Conservation (phyloP, 2,329 filamentous ascomycete species). For the Aspergillus neoniger region DNA sequence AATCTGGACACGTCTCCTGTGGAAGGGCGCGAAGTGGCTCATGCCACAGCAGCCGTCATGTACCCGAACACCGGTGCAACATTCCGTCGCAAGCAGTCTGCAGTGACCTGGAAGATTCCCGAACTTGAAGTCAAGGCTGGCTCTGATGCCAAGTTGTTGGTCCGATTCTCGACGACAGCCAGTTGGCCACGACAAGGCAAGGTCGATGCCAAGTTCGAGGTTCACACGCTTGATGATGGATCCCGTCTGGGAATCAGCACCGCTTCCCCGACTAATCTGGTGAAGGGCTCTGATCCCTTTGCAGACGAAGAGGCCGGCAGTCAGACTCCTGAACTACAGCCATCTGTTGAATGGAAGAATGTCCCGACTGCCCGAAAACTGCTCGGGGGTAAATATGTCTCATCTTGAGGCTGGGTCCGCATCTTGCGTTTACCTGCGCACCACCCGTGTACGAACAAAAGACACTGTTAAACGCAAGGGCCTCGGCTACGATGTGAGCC, state of each 20-base stretch:
- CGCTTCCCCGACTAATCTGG: slow-evolving; percentile 26
- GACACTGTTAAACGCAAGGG: background rate
- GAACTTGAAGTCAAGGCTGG: slow-evolving; percentile 56
- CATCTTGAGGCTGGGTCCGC: slow-evolving; percentile 34
- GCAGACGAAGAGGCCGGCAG: slow-evolving; percentile 45
- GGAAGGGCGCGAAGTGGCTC: slow-evolving; percentile 43
- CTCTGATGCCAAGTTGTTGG: slow-evolving; percentile 73
- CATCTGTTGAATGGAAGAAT: slow-evolving; percentile 60
- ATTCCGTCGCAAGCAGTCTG: slow-evolving; percentile 50
- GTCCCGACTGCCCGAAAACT: slow-evolving; percentile 68
- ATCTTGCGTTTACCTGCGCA: background rate
- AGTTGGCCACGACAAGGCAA: slow-evolving; percentile 70
- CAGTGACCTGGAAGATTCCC: slow-evolving; percentile 49
- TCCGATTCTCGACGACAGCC: slow-evolving; percentile 74
- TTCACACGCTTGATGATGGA: slow-evolving; percentile 55
- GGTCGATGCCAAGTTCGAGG: slow-evolving; percentile 82
- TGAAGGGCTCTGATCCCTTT: slow-evolving; percentile 48
- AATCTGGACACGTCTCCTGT: slow-evolving; percentile 44
- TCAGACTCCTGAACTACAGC: slow-evolving; percentile 28
- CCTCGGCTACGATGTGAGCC: background rate
- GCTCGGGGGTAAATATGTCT: slow-evolving; percentile 74
- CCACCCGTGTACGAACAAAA: slow-evolving; percentile 3
- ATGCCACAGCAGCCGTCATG: slow-evolving; percentile 48
- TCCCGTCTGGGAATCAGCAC: slow-evolving; percentile 67
- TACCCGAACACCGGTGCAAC: slow-evolving; percentile 47